These are phyloP conservation scores for Cyberlindnera mycetangii DNA, from an alignment of 805 yeast genomes.

Conservation along the genomic window DNA sequence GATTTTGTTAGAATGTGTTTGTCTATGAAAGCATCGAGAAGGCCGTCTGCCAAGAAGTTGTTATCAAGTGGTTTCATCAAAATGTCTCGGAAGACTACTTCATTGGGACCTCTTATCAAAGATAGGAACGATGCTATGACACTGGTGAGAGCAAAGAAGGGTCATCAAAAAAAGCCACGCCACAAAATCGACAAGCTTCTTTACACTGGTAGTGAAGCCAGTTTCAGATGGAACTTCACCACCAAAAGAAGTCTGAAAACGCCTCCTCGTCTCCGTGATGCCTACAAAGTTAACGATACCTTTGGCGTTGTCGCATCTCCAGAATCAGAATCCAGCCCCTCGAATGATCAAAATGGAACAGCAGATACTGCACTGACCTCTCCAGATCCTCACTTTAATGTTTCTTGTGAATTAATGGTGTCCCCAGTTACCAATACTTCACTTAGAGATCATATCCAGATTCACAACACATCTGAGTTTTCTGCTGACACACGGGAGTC, in stretches of 20 bases:
- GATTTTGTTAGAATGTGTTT: slow-evolving; percentile 65
- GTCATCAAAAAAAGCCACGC: slow-evolving; percentile 36
- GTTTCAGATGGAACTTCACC: slow-evolving; percentile 27
- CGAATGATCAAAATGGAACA: slow-evolving; percentile 11
- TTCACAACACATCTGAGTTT: not conserved
- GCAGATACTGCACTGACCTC: slow-evolving; percentile 24
- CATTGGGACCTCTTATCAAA: slow-evolving; percentile 35
- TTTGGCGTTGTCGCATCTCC: slow-evolving; percentile 8
- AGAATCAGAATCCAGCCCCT: slow-evolving; percentile 19
- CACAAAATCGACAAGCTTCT: slow-evolving; percentile 32
- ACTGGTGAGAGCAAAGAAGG: slow-evolving; percentile 29
- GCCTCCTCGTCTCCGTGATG: slow-evolving; percentile 1
- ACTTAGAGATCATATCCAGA: not conserved
- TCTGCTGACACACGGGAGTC: slow-evolving; percentile 4
- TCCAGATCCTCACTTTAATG: slow-evolving; percentile 6
- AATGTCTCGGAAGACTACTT: slow-evolving; percentile 30
- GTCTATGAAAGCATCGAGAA: slow-evolving; percentile 55
- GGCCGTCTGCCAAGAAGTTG: slow-evolving; percentile 62
- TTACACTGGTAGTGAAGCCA: slow-evolving; percentile 26
- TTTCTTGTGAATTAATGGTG: slow-evolving; percentile 1
- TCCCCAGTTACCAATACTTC: not conserved
- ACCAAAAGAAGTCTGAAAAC: not conserved
- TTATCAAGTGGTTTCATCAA: slow-evolving; percentile 52
- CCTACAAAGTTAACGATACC: not conserved
- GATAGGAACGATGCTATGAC: slow-evolving; percentile 38